These are phyloP conservation scores for Nannochloris sp. DNA, from an alignment of 139 green algal species.

Conservation along the genomic window DNA sequence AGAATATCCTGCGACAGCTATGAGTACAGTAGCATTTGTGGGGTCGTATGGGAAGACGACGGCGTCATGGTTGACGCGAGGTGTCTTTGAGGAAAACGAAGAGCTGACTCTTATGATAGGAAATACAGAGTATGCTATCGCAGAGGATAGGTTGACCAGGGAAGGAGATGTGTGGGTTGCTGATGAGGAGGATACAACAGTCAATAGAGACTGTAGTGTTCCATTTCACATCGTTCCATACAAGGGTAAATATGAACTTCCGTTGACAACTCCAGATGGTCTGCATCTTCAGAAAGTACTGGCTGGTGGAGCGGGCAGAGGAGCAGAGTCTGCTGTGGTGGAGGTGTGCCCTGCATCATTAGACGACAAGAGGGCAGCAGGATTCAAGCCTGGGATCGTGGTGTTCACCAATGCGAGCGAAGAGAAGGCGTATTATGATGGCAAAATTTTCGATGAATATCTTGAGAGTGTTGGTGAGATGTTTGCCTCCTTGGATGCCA, in stretches of 20 bases:
- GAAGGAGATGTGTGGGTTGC: constrained; percentile 67
- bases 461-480: constrained; percentile 36
- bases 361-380: constrained; percentile 10
- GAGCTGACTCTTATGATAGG: constrained; percentile 32
- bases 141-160: constrained; percentile 44
- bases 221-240: constrained; percentile 73
- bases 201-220: constrained; percentile 42
- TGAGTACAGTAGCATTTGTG: constrained; percentile 60
- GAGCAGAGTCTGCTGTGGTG: constrained; percentile 39
- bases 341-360: constrained; percentile 34
- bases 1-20: constrained; percentile 27
- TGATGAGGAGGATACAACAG: constrained; percentile 38
- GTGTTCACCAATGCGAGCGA: constrained; percentile 72
- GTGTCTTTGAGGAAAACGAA: constrained; percentile 70
- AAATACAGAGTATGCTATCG: constrained; percentile 67
- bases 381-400: constrained; percentile 45
- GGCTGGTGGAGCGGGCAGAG: constrained; percentile 73
- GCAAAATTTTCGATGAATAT: constrained; percentile 10
- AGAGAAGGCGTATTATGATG: constrained; percentile 9
- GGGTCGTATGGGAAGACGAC: constrained; percentile 94
- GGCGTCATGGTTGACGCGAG: constrained; percentile 73
- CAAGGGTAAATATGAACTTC: constrained; percentile 49
- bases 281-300: constrained; percentile 65
- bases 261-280: constrained; percentile 52
- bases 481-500: constrained; percentile 43